phyloP scores from a whole-genome alignment of 2,329 filamentous ascomycete species.

The Neonectria neomacrospora region DNA sequence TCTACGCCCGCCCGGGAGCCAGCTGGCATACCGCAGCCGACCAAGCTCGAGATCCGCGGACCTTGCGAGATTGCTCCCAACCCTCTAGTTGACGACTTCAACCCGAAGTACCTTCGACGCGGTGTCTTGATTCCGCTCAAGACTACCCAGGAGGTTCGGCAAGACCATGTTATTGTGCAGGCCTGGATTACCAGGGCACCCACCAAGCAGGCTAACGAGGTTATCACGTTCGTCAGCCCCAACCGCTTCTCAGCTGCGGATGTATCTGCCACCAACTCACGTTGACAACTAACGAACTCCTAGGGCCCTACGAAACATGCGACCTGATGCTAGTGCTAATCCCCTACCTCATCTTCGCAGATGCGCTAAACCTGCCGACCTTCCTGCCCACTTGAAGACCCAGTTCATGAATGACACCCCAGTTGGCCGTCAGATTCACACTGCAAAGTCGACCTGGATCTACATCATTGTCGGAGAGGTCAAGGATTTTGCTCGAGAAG shows the following conservation, averaged over 20 bases:
- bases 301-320: conserved; percentile 66
- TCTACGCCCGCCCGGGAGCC: conserved; percentile 27
- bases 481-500: conserved; percentile 62
- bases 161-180: conserved; percentile 67
- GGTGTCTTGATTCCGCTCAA: conserved; percentile 71
- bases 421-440: conserved; percentile 66
- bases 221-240: conserved; percentile 71
- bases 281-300: conserved; percentile 30
- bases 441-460: conserved; percentile 69
- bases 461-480: conserved; percentile 67
- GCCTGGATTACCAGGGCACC: conserved; percentile 79
- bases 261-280: background rate
- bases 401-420: conserved; percentile 69
- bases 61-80: conserved; percentile 48
- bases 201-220: conserved; percentile 75
- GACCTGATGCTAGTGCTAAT: conserved; percentile 70
- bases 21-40: conserved; percentile 15
- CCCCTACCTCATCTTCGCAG: conserved; percentile 78
- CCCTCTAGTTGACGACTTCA: conserved; percentile 52
- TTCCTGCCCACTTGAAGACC: conserved; percentile 73
- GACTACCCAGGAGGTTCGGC: conserved; percentile 71
- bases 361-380: conserved; percentile 76
- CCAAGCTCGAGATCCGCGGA: conserved; percentile 37
- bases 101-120: conserved; percentile 50
- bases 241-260: background rate